Conservation (phyloP, 1,139 yeast genomes). For the Saccharomyces uvarum region DNA sequence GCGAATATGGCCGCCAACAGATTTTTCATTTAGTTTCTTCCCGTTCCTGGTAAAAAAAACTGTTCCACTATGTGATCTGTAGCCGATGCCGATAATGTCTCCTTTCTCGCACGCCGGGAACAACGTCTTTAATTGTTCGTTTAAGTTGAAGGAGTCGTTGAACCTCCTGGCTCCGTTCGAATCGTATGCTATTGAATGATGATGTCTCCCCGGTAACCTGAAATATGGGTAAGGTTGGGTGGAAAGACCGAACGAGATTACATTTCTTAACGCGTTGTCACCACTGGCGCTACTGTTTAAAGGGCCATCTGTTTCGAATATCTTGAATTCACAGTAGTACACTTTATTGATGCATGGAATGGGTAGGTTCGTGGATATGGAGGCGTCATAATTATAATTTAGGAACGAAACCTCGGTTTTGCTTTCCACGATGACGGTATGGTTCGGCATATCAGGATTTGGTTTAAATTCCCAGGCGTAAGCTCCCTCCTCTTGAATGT, state of each 20-base stretch:
- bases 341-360: slow-evolving; percentile 80
- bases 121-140: slow-evolving; percentile 41
- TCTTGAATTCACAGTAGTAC: slow-evolving; percentile 81
- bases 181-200: slow-evolving; percentile 79
- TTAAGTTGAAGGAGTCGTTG: slow-evolving; percentile 66
- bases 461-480: slow-evolving; percentile 88
- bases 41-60: slow-evolving; percentile 65
- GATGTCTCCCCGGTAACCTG: slow-evolving; percentile 67
- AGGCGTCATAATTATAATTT: slow-evolving; percentile 60
- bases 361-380: slow-evolving; percentile 79
- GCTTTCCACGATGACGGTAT: slow-evolving; percentile 55
- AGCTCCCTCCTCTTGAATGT: slow-evolving; percentile 85
- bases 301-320: slow-evolving; percentile 37
- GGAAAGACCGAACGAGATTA: slow-evolving; percentile 67
- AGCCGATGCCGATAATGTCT: slow-evolving; percentile 63
- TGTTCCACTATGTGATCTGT: slow-evolving; percentile 52
- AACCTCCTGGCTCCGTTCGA: slow-evolving; percentile 74
- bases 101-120: slow-evolving; percentile 73
- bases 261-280: slow-evolving; percentile 13
- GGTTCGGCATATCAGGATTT: slow-evolving; percentile 53
- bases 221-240: slow-evolving; percentile 88
- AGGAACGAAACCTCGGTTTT: slow-evolving; percentile 73
- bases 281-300: slow-evolving; percentile 33
- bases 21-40: slow-evolving; percentile 56
- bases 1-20: slow-evolving; percentile 66